These are phyloP conservation scores for Elongisporangium prolatum DNA, from an alignment of 352 stramenopile genomes.

Conservation along the genomic window DNA sequence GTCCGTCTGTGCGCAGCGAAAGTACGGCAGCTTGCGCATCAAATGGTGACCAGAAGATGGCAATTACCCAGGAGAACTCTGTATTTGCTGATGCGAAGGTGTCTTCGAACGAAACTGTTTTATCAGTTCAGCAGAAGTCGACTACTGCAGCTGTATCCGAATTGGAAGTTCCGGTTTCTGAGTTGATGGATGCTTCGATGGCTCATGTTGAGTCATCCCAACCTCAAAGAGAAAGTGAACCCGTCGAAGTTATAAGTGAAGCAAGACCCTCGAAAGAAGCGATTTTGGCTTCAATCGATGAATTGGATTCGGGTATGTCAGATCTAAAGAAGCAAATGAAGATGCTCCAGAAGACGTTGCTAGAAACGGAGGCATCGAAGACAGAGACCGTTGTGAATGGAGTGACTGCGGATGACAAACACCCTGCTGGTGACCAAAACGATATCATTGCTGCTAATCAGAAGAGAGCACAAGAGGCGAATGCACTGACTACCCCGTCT, in stretches of 20 bases:
- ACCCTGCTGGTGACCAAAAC: not conserved
- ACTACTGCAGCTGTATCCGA: not conserved
- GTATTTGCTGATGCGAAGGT: not conserved
- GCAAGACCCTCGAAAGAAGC: constrained; percentile 62
- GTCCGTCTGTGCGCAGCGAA: not conserved
- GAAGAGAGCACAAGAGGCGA: not conserved
- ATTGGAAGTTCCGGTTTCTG: constrained; percentile 1
- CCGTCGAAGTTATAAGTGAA: not conserved
- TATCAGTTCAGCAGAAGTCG: not conserved
- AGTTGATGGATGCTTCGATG: not conserved
- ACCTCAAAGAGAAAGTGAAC: constrained; percentile 1
- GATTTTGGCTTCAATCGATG: constrained; percentile 78
- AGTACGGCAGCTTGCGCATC: not conserved
- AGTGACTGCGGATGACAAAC: not conserved
- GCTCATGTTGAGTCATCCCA: constrained; percentile 2
- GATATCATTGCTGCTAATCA: constrained; percentile 1
- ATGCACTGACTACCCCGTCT: not conserved
- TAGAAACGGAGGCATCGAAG: constrained; percentile 24
- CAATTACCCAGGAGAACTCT: not conserved
- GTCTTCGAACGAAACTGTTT: not conserved
- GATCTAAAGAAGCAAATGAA: constrained; percentile 72
- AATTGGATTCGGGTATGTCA: constrained; percentile 62
- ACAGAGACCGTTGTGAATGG: not conserved
- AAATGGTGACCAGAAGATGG: not conserved
- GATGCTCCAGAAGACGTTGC: constrained; percentile 36